phyloP scores from a whole-genome alignment of 139 green algal species.

The Volvox africanus region DNA sequence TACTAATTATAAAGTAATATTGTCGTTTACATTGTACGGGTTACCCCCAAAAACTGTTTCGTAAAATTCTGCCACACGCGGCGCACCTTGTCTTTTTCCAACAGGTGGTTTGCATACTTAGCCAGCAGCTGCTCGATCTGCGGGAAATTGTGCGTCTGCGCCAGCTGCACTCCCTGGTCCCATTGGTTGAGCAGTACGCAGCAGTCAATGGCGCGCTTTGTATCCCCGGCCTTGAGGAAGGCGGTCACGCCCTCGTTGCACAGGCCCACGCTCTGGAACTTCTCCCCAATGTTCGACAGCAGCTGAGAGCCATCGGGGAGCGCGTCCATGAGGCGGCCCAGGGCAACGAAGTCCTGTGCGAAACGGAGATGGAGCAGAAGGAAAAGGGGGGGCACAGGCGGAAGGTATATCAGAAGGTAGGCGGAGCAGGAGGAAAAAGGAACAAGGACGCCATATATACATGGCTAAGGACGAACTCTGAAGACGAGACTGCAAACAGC shows the following conservation, averaged over 20 bases:
- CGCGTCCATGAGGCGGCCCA: constrained; percentile 75
- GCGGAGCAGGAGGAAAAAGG: background rate
- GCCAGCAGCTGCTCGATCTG: constrained; percentile 81
- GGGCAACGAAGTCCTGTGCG: constrained; percentile 71
- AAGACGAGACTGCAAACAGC: no score
- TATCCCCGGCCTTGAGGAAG: constrained; percentile 79
- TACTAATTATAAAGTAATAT: no score
- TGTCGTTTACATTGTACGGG: no score
- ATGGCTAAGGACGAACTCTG: no score
- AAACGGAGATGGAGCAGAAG: background rate
- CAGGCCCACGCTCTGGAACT: constrained; percentile 82
- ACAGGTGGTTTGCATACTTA: constrained; percentile 82
- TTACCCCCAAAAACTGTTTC: no score
- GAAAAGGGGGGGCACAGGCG: background rate
- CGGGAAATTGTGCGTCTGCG: constrained; percentile 60
- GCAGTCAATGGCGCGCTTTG: constrained; percentile 84
- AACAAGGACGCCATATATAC: background rate
- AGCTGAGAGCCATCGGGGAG: constrained; percentile 76
- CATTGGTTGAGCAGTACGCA: constrained; percentile 90
- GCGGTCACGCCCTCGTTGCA: constrained; percentile 80
- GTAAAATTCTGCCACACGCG: no score
- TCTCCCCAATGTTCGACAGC: constrained; percentile 75
- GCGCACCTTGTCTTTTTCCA: constrained; percentile 74
- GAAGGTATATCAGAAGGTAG: background rate
- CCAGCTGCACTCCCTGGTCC: constrained; percentile 80